These are phyloP conservation scores for Geosmithia flava DNA, from an alignment of 2,329 filamentous ascomycete genomes.

Conservation along the genomic window DNA sequence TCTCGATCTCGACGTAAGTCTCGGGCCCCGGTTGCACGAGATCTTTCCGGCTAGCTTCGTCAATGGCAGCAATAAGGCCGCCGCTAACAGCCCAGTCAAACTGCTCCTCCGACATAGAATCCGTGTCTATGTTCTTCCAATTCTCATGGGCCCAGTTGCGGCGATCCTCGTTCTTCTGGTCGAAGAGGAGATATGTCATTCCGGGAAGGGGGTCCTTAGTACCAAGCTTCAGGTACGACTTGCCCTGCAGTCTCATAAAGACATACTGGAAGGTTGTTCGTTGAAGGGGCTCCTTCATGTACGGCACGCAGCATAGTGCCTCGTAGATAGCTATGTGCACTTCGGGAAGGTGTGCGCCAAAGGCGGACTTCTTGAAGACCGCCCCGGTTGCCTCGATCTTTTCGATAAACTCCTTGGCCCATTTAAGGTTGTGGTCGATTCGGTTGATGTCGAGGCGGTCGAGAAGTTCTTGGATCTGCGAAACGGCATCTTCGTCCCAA, in stretches of 20 bases:
- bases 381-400: conserved; percentile 34
- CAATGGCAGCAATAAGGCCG: conserved; percentile 55
- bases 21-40: conserved; percentile 12
- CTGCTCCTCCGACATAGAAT: conserved; percentile 52
- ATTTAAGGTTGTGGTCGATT: conserved; percentile 46
- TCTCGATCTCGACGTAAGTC: conserved; percentile 38
- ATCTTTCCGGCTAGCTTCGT: conserved; percentile 42
- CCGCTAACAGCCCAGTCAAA: conserved; percentile 83
- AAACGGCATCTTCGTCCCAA: conserved; percentile 37
- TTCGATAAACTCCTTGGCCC: conserved; percentile 41
- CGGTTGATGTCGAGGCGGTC: conserved; percentile 48
- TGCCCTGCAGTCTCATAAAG: conserved; percentile 61
- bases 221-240: conserved; percentile 64
- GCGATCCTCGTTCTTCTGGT: conserved; percentile 42
- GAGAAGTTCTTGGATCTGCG: conserved; percentile 41
- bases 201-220: conserved; percentile 65
- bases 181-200: conserved; percentile 74
- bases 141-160: conserved; percentile 24
- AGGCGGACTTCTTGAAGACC: conserved; percentile 31
- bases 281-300: conserved; percentile 47
- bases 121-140: conserved; percentile 37
- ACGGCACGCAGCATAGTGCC: conserved; percentile 70
- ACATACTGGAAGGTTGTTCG: conserved; percentile 62
- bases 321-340: conserved; percentile 79
- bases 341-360: conserved; percentile 35